Percentiles rank a stretch among this genome's conserved stretches.
Evolutionary conservation across 1,139 yeast genomes (phyloP).

Genomic region (Lipomyces yarrowii): DNA sequence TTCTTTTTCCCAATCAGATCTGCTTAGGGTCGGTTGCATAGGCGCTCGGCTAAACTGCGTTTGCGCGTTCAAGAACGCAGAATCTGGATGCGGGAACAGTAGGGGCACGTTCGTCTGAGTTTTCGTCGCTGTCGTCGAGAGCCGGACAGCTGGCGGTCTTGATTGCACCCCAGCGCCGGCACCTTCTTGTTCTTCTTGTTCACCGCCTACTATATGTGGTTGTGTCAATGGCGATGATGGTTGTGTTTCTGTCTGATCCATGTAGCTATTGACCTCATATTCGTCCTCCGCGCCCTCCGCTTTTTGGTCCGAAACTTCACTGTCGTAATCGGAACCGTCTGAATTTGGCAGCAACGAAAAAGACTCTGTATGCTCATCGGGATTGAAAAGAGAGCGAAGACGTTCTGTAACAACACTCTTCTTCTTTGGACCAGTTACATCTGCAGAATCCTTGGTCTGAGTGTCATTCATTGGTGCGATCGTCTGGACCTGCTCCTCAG

Average conservation of each 20-base stretch:
- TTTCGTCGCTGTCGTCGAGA: slow-evolving; percentile 43
- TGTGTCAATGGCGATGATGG: not conserved
- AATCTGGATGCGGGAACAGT: slow-evolving; percentile 75
- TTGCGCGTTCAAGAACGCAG: slow-evolving; percentile 85
- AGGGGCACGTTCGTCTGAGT: slow-evolving; percentile 36
- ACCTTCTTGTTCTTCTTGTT: not conserved
- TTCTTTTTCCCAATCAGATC: slow-evolving; percentile 67
- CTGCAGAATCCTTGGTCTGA: not conserved
- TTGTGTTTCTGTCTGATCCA: not conserved
- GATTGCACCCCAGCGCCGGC: slow-evolving; percentile 45
- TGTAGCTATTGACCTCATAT: not conserved
- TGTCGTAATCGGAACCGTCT: not conserved
- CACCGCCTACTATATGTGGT: not conserved
- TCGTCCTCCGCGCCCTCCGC: slow-evolving; percentile 31
- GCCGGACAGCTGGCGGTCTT: slow-evolving; percentile 55
- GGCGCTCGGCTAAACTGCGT: slow-evolving; percentile 58
- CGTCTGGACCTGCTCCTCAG: not conserved
- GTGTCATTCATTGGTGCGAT: slow-evolving; percentile 1
- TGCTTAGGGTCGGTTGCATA: slow-evolving; percentile 39
- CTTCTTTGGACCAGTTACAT: not conserved
- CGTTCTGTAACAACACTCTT: slow-evolving; percentile 11
- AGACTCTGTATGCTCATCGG: not conserved
- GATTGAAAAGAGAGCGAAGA: slow-evolving; percentile 17
- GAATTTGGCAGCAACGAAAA: slow-evolving; percentile 8
- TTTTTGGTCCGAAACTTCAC: slow-evolving; percentile 30